Base-by-base conservation (phyloP, 2,329 filamentous ascomycete genomes). In the Apiospora pterosperma region DNA sequence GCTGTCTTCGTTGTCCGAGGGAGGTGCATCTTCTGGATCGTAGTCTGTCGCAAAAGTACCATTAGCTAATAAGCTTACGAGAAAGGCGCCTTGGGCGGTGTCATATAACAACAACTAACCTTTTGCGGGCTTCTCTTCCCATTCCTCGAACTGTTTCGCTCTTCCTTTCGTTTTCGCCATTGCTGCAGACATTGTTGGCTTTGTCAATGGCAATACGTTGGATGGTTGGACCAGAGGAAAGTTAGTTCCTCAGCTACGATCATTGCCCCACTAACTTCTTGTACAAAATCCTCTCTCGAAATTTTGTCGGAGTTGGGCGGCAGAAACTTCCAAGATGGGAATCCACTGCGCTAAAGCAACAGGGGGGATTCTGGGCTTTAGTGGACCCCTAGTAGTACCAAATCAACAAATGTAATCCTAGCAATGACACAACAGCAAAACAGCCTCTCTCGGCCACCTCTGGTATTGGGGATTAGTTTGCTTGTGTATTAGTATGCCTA, bases 1-100 rank as follows among this genome's bases (percentile, higher is more conserved):
- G 52, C 80, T 82, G 59, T 85, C 86, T 63, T 85, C 85, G 64
- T 83, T 84, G n/a, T 83, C 83, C 67, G 78, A 77, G 19, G 83
- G 83, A 21, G 80, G 81, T 67, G 88, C 86, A 69, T 86, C 88
- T 80, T 96, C 93, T 0, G 92, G 92, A 74, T 97, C 93, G 73
- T 91, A 90, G 74, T 96, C 93, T 95, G 71, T 63, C 71, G 70
- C 55, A 55, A 59, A 59, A 42, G 5, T 7, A n/a, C 21, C 31
- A 4, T 23, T 44, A 48, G 38, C 25, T 36, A 28, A 31, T 21
- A 39, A 38, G 41, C 39, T 42, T 28, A 52, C 42, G 25, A 31
- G 16, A 31, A 55, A n/a, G 12, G 14, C 7, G 39, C 4, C 21
- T 31, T 19, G 34, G 21, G 60, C 23, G 6, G 28, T 28, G 23